Conservation (phyloP, 768 basidiomycete species). For the Panellus pusillus region DNA sequence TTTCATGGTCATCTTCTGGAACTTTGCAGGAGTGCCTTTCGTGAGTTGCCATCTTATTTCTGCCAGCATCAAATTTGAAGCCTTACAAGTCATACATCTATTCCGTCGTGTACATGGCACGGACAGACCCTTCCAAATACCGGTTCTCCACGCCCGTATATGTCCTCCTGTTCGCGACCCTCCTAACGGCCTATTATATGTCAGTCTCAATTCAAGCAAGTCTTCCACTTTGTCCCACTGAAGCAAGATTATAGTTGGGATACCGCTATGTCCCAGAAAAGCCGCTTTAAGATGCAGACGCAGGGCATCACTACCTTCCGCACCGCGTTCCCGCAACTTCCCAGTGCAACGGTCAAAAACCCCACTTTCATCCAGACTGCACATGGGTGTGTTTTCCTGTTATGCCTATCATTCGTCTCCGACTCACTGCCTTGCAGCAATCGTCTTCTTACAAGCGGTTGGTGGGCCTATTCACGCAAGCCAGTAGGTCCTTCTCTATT, state of each 20-base stretch:
- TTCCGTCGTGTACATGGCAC: conserved; percentile 96
- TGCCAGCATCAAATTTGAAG: conserved; percentile 4
- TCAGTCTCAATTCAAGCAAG: conserved; percentile 34
- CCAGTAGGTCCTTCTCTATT: conserved; percentile 55
- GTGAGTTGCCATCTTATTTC: conserved; percentile 42
- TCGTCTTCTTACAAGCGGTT: conserved; percentile 87
- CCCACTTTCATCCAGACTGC: conserved; percentile 92
- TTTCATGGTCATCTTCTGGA: conserved; percentile 99
- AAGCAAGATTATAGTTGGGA: conserved; percentile 66
- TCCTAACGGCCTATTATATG: conserved; percentile 87
- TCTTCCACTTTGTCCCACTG: conserved; percentile 4
- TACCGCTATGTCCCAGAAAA: conserved; percentile 96
- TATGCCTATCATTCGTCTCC: background rate
- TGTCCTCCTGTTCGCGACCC: conserved; percentile 67
- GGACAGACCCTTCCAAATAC: conserved; percentile 85
- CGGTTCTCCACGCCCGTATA: conserved; percentile 79
- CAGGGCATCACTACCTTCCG: conserved; percentile 85
- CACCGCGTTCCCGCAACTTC: conserved; percentile 92
- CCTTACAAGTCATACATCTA: conserved; percentile 83
- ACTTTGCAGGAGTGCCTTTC: conserved; percentile 90
- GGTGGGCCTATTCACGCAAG: conserved; percentile 95
- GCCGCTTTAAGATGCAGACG: conserved; percentile 95
- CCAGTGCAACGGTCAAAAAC: conserved; percentile 77
- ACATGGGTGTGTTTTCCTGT: conserved; percentile 64
- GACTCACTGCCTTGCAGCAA: conserved; percentile 49